phyloP scores from a whole-genome alignment of 768 basidiomycete genomes.

The Cantharellus cinnabarinus region DNA sequence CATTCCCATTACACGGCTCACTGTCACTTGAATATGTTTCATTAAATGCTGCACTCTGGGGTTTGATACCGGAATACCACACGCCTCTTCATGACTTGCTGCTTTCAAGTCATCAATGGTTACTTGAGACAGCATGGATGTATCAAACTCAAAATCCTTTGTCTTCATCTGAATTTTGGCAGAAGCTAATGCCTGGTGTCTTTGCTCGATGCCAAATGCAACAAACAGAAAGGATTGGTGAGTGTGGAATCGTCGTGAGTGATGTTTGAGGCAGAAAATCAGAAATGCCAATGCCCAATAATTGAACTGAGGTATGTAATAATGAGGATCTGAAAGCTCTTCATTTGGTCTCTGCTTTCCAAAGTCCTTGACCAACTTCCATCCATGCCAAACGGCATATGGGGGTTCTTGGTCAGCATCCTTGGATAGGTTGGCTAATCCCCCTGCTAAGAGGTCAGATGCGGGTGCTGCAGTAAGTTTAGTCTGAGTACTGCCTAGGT shows the following conservation, averaged over 20 bases:
- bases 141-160: constrained; percentile 12
- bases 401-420: not conserved
- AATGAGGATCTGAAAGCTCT: not conserved
- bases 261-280: not conserved
- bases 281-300: not conserved
- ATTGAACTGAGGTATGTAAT: no score
- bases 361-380: not conserved
- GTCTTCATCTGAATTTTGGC: constrained; percentile 16
- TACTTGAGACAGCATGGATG: not conserved
- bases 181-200: not conserved
- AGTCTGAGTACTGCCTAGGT: not conserved
- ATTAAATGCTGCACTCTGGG: not conserved
- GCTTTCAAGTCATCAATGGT: not conserved
- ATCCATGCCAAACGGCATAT: not conserved
- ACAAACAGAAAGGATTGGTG: not conserved
- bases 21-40: not conserved
- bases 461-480: not conserved
- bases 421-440: not conserved
- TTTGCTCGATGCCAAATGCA: not conserved
- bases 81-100: not conserved
- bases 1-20: not conserved
- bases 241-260: not conserved
- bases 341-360: not conserved
- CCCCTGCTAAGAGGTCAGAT: not conserved
- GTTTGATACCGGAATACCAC: not conserved